These are phyloP conservation scores for Elsinoe australis DNA, from an alignment of 2,329 filamentous ascomycete genomes.

Conservation along the genomic window DNA sequence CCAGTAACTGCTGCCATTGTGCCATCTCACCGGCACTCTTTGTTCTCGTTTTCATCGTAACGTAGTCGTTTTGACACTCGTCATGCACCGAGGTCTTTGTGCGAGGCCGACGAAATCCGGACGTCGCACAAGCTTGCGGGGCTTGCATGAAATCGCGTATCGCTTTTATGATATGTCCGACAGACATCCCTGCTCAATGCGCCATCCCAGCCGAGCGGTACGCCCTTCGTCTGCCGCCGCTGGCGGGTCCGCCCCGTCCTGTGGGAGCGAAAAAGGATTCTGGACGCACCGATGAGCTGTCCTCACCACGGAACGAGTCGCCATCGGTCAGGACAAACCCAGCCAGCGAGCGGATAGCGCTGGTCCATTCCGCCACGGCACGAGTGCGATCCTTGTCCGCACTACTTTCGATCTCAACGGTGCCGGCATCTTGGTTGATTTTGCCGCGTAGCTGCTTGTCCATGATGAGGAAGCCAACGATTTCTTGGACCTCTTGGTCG, in stretches of 20 bases:
- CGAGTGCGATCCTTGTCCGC: slow-evolving; percentile 66
- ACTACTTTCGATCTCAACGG: slow-evolving; percentile 68
- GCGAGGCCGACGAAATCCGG: neutral
- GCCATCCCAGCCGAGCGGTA: slow-evolving; percentile 45
- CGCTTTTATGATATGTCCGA: neutral
- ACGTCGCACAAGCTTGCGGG: neutral
- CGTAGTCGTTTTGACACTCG: neutral
- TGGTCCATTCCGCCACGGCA: slow-evolving; percentile 65
- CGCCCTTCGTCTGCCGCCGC: slow-evolving; percentile 53
- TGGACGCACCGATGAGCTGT: slow-evolving; percentile 22
- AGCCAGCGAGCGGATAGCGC: slow-evolving; percentile 62
- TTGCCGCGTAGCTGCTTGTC: slow-evolving; percentile 79
- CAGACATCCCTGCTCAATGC: slow-evolving; percentile 5
- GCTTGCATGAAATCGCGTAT: neutral
- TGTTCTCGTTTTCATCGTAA: neutral
- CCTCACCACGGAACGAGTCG: slow-evolving; percentile 58
- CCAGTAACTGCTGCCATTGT: no score
- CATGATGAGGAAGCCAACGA: slow-evolving; percentile 87
- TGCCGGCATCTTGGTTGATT: slow-evolving; percentile 82
- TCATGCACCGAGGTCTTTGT: neutral
- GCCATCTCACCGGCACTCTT: no score
- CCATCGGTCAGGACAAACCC: slow-evolving; percentile 66
- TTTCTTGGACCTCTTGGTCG: slow-evolving; percentile 82
- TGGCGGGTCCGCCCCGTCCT: slow-evolving; percentile 2
- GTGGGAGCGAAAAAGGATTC: slow-evolving; percentile 16